Base-by-base conservation (phyloP, 2,329 filamentous ascomycete genomes). In the Aspergillus transmontanensis region DNA sequence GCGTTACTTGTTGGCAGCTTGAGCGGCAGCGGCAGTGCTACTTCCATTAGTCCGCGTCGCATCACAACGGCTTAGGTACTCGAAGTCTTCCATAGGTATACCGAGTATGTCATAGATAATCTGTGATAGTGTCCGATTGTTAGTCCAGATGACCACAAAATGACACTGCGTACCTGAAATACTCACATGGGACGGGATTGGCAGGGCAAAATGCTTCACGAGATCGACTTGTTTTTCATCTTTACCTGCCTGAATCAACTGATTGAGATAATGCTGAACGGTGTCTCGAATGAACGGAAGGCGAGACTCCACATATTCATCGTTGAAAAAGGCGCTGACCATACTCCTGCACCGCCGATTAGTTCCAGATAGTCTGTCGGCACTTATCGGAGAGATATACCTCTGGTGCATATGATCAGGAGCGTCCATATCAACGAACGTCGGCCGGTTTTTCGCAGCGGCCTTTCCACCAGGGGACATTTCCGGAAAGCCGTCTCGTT, bases 381-480 rank as follows among this genome's bases (percentile, higher is more conserved):
- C 5, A 26, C 4, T 2, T 7, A 14, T 19, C 0, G 23, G 21
- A 4, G 2, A 14, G 1, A 28, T 0, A 4, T 48, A 48, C 45
- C 45, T 28, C 23, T 59, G 57, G 4, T 41, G 46, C 57, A 59
- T 59, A 39, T 59, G 57, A 41, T 59, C 45, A 1, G 45, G 57
- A 2, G 57, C 5, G 53, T 53, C 45, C 57, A 59, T 53, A 59
- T 59, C 57, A 16, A 59, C 57, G 16, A 59, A 51, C 1, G 57
- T 59, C n/a, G 57, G 57, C 28, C 57, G 57, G 32, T 59, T 59
- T 36, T 43, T 53, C 3, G 57, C 57, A 28, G 57, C 57, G 1
- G 57, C 45, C 46, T 59, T 59, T 28, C 57, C 57, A 6, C 57
- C 57, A 4, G 45, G 57, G 16, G 57, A 51, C 45, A 59, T 59